Percentiles rank a stretch among this genome's conserved stretches.
phyloP scores from a whole-genome alignment of 2,329 filamentous ascomycete genomes.

The Didymella sp. region DNA sequence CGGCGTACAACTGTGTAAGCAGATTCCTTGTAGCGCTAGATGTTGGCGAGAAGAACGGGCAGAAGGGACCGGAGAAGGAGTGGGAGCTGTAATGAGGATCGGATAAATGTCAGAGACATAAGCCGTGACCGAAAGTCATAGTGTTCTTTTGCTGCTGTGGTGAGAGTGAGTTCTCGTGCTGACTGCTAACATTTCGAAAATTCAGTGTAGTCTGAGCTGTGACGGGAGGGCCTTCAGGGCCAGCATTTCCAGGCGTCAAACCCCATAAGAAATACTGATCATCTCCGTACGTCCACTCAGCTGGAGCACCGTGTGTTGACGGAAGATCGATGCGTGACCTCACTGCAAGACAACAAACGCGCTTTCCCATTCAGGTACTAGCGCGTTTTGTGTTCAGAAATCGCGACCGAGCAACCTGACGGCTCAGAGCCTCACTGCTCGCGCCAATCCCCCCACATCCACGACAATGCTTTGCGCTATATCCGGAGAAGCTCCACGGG shows the following conservation, averaged over 20 bases:
- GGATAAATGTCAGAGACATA: not conserved
- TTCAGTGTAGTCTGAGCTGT: too few relatives aligned
- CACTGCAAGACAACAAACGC: not conserved
- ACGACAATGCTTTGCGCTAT: constrained; percentile 64
- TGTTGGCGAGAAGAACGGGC: constrained; percentile 57
- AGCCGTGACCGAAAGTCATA: too few relatives aligned
- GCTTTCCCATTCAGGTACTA: not conserved
- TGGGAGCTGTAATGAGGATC: constrained; percentile 9
- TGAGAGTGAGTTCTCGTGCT: too few relatives aligned
- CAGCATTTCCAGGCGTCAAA: too few relatives aligned
- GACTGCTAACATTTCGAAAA: too few relatives aligned
- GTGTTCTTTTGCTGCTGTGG: too few relatives aligned
- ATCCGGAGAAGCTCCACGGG: constrained; percentile 94
- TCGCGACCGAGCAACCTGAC: constrained; percentile 13
- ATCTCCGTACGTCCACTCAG: not conserved
- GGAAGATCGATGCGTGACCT: not conserved
- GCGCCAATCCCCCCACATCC: constrained; percentile 17
- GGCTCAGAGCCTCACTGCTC: constrained; percentile 3
- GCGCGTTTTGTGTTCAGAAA: constrained; percentile 16
- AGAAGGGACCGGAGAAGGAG: constrained; percentile 28
- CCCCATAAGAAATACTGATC: too few relatives aligned
- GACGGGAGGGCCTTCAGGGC: too few relatives aligned
- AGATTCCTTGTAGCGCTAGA: constrained; percentile 83
- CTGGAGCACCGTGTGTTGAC: not conserved
- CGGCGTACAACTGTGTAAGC: constrained; percentile 85